Percentiles rank a stretch among this genome's conserved stretches.
phyloP scores from a whole-genome alignment of 2,329 filamentous ascomycete species.

The Cercospora brassicicola region DNA sequence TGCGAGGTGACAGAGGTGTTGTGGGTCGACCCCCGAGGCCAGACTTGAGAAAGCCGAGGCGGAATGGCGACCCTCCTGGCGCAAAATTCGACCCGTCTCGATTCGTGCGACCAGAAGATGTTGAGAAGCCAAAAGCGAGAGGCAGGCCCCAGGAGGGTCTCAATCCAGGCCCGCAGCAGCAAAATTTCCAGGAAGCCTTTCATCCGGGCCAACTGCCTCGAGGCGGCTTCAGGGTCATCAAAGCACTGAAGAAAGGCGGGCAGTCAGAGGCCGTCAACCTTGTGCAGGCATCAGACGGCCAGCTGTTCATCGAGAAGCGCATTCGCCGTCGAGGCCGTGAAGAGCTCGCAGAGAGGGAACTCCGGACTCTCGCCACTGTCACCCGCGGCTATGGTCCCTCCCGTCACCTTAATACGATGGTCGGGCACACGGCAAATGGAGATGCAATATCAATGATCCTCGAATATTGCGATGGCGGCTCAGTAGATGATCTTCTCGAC shows the following conservation, averaged over 20 bases:
- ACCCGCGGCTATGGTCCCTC: background rate
- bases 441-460: conserved; percentile 14
- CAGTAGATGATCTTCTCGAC: conserved; percentile 3
- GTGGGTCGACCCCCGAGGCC: background rate
- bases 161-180: background rate
- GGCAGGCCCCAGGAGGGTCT: background rate
- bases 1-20: background rate
- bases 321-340: conserved; percentile 9
- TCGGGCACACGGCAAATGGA: conserved; percentile 11
- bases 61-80: background rate
- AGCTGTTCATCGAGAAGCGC: conserved; percentile 21
- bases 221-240: background rate
- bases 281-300: conserved; percentile 8
- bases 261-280: conserved; percentile 15
- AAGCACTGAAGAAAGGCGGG: background rate
- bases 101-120: background rate
- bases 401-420: conserved; percentile 8
- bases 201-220: background rate
- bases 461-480: conserved; percentile 20
- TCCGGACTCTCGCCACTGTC: conserved; percentile 11
- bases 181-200: background rate
- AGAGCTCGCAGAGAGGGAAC: conserved; percentile 8
- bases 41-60: background rate
- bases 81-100: background rate
- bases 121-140: background rate